Percentiles rank a stretch among this genome's conserved stretches.
phyloP scores from a whole-genome alignment of 106 monocot species.

The Apostasia ramifera region DNA sequence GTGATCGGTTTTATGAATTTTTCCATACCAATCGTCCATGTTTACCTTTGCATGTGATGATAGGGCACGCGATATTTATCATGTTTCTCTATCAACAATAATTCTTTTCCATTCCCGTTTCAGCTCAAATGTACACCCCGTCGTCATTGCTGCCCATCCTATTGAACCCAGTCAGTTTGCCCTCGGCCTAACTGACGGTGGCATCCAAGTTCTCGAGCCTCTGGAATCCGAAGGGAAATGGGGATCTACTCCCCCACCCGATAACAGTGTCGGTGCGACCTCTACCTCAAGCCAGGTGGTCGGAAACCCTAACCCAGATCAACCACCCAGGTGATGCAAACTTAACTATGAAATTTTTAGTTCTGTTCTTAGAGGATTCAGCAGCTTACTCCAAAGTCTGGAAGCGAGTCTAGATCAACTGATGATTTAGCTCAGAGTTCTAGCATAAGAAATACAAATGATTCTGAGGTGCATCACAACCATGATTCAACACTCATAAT shows the following conservation, averaged over 20 bases:
- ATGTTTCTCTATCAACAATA: not conserved
- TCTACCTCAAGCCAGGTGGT: slow-evolving; percentile 17
- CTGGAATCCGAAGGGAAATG: slow-evolving; percentile 40
- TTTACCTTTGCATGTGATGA: not conserved
- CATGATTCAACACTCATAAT: no score
- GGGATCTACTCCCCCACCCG: slow-evolving; percentile 25
- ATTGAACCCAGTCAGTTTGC: slow-evolving; percentile 50
- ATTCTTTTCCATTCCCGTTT: not conserved
- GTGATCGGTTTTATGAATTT: not conserved
- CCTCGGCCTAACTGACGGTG: slow-evolving; percentile 49
- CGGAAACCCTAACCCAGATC: slow-evolving; percentile 15
- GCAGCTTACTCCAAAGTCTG: no score
- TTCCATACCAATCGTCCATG: not conserved
- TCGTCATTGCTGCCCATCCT: slow-evolving; percentile 47
- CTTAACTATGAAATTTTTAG: no score
- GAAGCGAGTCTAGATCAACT: no score
- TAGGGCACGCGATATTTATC: not conserved
- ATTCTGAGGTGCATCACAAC: no score
- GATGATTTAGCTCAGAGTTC: no score
- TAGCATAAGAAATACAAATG: no score
- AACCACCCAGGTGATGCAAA: slow-evolving; percentile 13
- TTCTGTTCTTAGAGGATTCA: no score
- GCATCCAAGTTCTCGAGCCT: slow-evolving; percentile 52
- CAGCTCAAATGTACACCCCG: slow-evolving; percentile 34
- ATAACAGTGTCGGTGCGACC: slow-evolving; percentile 20